Conservation (phyloP, 805 yeast species). For the Pichia phayaonensis region DNA sequence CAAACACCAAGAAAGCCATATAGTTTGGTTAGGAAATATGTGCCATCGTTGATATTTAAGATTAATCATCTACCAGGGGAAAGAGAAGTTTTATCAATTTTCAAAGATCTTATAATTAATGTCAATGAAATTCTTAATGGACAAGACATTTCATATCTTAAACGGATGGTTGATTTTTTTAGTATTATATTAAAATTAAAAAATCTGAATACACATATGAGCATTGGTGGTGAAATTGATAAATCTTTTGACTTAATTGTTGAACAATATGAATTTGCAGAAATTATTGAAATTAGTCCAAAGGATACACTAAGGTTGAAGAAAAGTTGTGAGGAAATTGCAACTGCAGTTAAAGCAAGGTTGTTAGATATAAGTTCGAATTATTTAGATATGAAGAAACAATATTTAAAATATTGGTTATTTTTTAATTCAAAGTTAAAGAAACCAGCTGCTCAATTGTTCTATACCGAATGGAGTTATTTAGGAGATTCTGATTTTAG, state of each 20-base stretch:
- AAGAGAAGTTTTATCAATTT: constrained; percentile 5
- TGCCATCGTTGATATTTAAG: constrained; percentile 12
- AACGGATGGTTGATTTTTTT: constrained; percentile 10
- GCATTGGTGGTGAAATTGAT: not conserved
- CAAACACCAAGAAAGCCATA: constrained; percentile 15
- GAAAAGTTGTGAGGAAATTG: constrained; percentile 4
- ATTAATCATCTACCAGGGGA: constrained; percentile 10
- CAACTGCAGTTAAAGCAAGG: not conserved
- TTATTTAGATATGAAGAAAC: not conserved
- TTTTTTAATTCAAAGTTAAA: constrained; percentile 1
- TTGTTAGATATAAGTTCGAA: not conserved
- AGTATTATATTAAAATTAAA: constrained; percentile 12
- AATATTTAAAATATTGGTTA: constrained; percentile 8
- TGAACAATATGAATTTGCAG: constrained; percentile 5
- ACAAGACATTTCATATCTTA: constrained; percentile 8
- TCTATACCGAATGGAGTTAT: constrained; percentile 26
- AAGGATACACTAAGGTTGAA: constrained; percentile 5
- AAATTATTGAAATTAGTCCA: not conserved
- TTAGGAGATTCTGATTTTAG: constrained; percentile 18
- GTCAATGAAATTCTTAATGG: constrained; percentile 6
- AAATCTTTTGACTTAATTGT: constrained; percentile 1
- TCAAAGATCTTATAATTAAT: constrained; percentile 11
- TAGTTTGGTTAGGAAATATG: constrained; percentile 11
- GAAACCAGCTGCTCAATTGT: constrained; percentile 12
- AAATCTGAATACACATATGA: not conserved